Base-by-base conservation (phyloP, 345 rosid species). In the Gossypium raimondii region DNA sequence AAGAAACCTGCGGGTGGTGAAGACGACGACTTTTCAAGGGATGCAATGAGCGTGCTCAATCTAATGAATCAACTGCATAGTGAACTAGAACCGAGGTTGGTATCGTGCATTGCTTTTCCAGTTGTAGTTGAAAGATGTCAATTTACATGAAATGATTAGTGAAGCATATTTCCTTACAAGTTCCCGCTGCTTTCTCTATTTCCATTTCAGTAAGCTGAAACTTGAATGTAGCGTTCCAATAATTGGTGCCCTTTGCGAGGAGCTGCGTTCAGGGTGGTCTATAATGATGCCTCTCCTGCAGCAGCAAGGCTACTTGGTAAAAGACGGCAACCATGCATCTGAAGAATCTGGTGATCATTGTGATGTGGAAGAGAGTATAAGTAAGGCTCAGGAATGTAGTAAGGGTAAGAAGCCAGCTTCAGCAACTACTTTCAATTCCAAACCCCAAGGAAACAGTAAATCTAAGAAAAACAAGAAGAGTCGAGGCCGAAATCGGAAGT, bases 211-310 rank as follows among this genome's bases (percentile, higher is more conserved):
- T 9, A 22, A 78, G 20, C 18, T 2, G 57, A 25, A 82, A 41
- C 24, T 6, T 34, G 80, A 34, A 51, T 53, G 38, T 10, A 34
- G 17, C 27, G 7, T 70, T 38, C 22, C 78, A 16, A 66, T 13
- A 11, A 24, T 78, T 0, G 29, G 29, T 63, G 80, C 76, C 67
- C 75, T 76, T 67, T 13, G 56, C 55, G 72, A 24, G 38, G 69
- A 50, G 69, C 7, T 78, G 52, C 74, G 53, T 41, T 64, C 72
- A 57, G 70, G 71, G 57, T 75, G 63, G 66, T 38, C 72, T 12
- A 24, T 24, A 52, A 3, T 74, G 20, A 70, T 80, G 50, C 27
- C 65, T 17, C 47, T 68, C 17, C 29, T 78, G 57, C 60, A 44
- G 66, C 75, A 75, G 44, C 29, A 27, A 2, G 11, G 70, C 27